Evolutionary conservation across 2,329 filamentous ascomycete species (phyloP).

Genomic region (Juglanconis juglandina): DNA sequence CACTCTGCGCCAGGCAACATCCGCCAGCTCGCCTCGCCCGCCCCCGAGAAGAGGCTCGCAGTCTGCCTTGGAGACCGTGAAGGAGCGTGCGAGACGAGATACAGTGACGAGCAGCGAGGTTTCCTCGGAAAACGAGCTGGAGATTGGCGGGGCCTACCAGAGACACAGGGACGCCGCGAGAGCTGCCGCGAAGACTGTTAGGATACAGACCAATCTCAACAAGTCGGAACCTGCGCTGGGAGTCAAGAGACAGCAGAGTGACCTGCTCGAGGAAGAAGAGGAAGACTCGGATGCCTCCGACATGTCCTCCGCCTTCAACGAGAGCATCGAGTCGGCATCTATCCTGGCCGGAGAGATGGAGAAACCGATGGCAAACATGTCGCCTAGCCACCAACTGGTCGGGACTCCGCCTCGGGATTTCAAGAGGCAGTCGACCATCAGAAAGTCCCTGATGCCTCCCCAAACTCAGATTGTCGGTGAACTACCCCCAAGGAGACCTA

Average conservation of each 20-base stretch:
- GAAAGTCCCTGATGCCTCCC: conserved; percentile 56
- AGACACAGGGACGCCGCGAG: conserved; percentile 59
- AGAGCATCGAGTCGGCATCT: conserved; percentile 67
- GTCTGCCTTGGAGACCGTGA: conserved; percentile 66
- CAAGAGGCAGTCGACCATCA: conserved; percentile 59
- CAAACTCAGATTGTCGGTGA: conserved; percentile 59
- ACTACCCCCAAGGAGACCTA: conserved; percentile 67
- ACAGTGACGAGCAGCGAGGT: conserved; percentile 81
- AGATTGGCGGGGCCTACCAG: conserved; percentile 59
- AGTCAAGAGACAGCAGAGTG: conserved; percentile 43
- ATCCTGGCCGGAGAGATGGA: conserved; percentile 64
- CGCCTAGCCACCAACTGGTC: conserved; percentile 55
- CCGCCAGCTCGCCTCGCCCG: conserved; percentile 44
- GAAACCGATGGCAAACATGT: conserved; percentile 44
- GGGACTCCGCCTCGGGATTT: conserved; percentile 63
- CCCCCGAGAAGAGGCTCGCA: conserved; percentile 63
- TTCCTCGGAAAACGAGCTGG: conserved; percentile 77
- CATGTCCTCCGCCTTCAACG: conserved; percentile 62
- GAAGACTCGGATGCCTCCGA: conserved; percentile 61
- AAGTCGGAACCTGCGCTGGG: conserved; percentile 42
- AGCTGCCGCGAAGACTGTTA: conserved; percentile 52
- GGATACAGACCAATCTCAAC: conserved; percentile 51
- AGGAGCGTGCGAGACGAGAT: conserved; percentile 66
- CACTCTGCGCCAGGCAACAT: conserved; percentile 53
- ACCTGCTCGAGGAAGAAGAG: conserved; percentile 51